These are phyloP conservation scores for Phytophthora lateralis DNA, from an alignment of 352 stramenopile genomes.

Conservation along the genomic window DNA sequence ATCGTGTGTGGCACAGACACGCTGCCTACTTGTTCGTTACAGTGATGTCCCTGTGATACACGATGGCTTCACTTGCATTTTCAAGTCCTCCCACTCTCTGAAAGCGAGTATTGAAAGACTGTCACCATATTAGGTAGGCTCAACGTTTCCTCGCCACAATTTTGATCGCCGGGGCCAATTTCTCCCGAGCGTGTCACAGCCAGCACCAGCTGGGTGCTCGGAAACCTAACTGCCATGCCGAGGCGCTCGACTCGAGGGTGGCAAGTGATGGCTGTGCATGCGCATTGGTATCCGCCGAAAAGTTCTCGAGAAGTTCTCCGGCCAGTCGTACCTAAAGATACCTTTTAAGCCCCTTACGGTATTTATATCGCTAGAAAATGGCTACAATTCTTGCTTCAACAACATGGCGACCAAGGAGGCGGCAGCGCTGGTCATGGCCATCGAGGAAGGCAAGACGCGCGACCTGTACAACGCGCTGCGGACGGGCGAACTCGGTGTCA, in stretches of 20 bases:
- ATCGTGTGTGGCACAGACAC: neutral
- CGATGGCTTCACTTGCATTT: neutral
- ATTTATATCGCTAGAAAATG: constrained; percentile 32
- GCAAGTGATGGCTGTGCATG: constrained; percentile 3
- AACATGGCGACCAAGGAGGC: constrained; percentile 26
- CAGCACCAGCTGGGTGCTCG: constrained; percentile 8
- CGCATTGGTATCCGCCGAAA: constrained; percentile 1
- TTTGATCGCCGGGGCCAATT: constrained; percentile 19
- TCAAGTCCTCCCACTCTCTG: neutral
- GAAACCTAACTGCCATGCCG: neutral
- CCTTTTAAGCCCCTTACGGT: constrained; percentile 16
- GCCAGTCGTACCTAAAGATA: constrained; percentile 21
- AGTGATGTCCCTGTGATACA: neutral
- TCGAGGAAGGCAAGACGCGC: constrained; percentile 46
- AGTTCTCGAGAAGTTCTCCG: neutral
- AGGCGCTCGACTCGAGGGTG: neutral
- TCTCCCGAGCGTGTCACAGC: constrained; percentile 28
- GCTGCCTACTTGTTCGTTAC: neutral
- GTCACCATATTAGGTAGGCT: neutral
- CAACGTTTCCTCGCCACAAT: constrained; percentile 14
- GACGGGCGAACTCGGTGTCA: constrained; percentile 57
- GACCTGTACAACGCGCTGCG: constrained; percentile 62
- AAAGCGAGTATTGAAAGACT: neutral
- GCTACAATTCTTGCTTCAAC: neutral
- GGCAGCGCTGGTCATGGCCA: constrained; percentile 15